These are phyloP conservation scores for Pseudogymnoascus sp. DNA, from an alignment of 2,329 filamentous ascomycete genomes.

Conservation along the genomic window DNA sequence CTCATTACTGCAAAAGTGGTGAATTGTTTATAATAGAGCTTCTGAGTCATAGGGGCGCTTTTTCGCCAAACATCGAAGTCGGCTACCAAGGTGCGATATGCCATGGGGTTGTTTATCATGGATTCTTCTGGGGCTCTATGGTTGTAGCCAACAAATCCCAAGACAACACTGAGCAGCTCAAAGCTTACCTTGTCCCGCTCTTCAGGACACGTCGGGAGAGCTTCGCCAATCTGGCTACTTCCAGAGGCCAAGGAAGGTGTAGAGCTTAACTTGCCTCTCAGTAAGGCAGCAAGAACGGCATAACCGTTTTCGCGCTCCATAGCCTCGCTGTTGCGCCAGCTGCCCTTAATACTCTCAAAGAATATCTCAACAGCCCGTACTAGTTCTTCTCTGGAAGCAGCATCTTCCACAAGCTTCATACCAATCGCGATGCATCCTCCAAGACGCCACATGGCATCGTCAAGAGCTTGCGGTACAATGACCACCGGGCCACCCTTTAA, in stretches of 20 bases:
- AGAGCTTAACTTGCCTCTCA: conserved; percentile 66
- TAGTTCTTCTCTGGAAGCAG: conserved; percentile 62
- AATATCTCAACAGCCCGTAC: conserved; percentile 74
- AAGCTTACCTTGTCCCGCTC: conserved; percentile 51
- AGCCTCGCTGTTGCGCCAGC: conserved; percentile 95
- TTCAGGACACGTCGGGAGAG: conserved; percentile 37
- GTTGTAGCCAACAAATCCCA: conserved; percentile 85
- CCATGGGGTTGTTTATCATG: conserved; percentile 90
- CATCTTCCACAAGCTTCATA: conserved; percentile 74
- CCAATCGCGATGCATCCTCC: conserved; percentile 85
- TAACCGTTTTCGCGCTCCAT: conserved; percentile 97
- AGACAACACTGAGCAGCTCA: conserved; percentile 65
- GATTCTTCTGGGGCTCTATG: conserved; percentile 73
- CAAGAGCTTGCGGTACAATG: conserved; percentile 72
- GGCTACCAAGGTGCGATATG: conserved; percentile 84
- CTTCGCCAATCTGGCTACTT: conserved; percentile 28
- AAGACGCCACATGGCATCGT: conserved; percentile 86
- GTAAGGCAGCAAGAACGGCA: conserved; percentile 72
- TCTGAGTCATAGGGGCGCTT: conserved; percentile 68
- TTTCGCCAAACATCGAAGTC: conserved; percentile 91
- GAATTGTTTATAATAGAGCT: conserved; percentile 90
- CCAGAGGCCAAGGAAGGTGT: conserved; percentile 34
- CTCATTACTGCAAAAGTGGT: conserved; percentile 80
- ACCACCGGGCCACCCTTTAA: conserved; percentile 79
- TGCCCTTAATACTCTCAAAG: conserved; percentile 78